Evolutionary conservation across 306 rosid species (phyloP), one percentile per base, ranked within the genome.

Genomic region (Medicago ruthenica): DNA sequence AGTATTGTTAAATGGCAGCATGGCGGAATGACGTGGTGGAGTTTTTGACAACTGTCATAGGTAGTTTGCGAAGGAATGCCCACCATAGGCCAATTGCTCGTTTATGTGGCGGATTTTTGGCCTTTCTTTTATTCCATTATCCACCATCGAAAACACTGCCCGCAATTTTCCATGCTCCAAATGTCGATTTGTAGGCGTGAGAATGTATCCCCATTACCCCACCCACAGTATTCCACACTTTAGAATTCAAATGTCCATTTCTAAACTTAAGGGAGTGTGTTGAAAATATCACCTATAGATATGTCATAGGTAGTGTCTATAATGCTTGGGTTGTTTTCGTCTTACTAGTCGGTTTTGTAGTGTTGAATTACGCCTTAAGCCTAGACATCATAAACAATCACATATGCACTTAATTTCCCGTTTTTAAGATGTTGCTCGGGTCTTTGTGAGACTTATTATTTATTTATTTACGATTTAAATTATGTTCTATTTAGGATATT

Each of bases 401-500:
- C 47, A 8, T 48, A 50, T 17, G 53, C 61, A 39, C 47, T 66
- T 8, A 8, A 9, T 39, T 48, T 58, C 61, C 6, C 9, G 65
- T 14, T 22, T 47, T 44, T 53, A 63, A 45, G 36, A 51, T 83
- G 48, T 34, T 31, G 40, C 53, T 68, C 57, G 76, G 72, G 27
- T 67, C 60, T 27, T 53, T 21, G 15, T 11, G 44, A 42, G 41
- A 31, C n/a, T 67, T 16, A 18, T 79, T 64, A 63, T 47, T 22
- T 64, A 74, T 34, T 31, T 40, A 48, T 21, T 50, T 71, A n/a
- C n/a, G n/a, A n/a, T 45, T 47, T 1, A 44, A 68, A 5, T 53
- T 36, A 21, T 51, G 44, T 54, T 51, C 48, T 51, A 11, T 53
- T 63, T 75, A 95, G 98, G 98, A 95, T 70, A 84, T 83, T 70